Conservation (phyloP, 805 yeast species). For the Candida berthetii region DNA sequence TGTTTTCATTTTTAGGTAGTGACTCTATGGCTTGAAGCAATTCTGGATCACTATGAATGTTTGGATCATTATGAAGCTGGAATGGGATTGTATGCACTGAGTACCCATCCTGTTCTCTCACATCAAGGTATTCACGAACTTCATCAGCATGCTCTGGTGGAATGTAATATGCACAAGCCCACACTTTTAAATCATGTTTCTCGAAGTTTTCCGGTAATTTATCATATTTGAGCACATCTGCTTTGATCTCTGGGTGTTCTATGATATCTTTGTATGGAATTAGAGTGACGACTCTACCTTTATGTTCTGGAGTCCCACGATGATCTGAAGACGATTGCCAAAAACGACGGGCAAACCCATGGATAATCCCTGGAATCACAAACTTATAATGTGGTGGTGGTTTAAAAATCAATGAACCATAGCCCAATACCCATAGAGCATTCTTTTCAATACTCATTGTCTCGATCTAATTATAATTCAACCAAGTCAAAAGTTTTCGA, state of each 20-base stretch:
- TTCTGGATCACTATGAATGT: slow-evolving; percentile 13
- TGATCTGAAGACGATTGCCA: slow-evolving; percentile 93
- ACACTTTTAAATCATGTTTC: slow-evolving; percentile 43
- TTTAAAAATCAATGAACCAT: slow-evolving; percentile 83
- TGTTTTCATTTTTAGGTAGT: slow-evolving; percentile 21
- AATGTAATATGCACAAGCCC: slow-evolving; percentile 84
- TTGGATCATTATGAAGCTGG: slow-evolving; percentile 30
- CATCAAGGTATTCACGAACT: slow-evolving; percentile 66
- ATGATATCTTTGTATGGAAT: slow-evolving; percentile 53
- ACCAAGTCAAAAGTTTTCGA: too few relatives aligned
- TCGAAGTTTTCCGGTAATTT: slow-evolving; percentile 19
- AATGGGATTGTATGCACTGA: slow-evolving; percentile 63
- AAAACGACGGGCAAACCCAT: slow-evolving; percentile 75
- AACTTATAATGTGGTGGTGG: slow-evolving; percentile 73
- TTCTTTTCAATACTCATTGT: slow-evolving; percentile 6
- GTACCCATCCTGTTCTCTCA: slow-evolving; percentile 88
- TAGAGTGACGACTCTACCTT: slow-evolving; percentile 87
- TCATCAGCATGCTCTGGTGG: slow-evolving; percentile 54
- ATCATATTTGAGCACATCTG: slow-evolving; percentile 31
- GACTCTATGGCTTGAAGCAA: slow-evolving; percentile 15
- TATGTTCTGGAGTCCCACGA: slow-evolving; percentile 79
- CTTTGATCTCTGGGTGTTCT: slow-evolving; percentile 29
- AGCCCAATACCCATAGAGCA: slow-evolving; percentile 80
- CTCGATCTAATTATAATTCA: background rate
- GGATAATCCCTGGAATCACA: slow-evolving; percentile 64